These are phyloP conservation scores for Myxozyma mucilagina DNA, from an alignment of 805 yeast genomes.

Conservation along the genomic window DNA sequence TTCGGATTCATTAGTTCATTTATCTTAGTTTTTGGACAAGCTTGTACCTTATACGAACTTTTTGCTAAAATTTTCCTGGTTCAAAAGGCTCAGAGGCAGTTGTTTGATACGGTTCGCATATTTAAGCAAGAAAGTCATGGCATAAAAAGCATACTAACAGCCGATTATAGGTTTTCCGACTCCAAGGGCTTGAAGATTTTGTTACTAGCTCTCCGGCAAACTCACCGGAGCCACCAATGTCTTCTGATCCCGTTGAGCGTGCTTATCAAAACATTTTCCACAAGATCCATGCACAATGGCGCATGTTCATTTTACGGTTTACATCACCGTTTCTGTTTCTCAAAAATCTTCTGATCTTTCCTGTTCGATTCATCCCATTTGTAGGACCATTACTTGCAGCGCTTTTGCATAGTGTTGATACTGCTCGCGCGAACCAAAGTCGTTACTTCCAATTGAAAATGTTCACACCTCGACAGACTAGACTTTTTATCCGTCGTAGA, in stretches of 20 bases:
- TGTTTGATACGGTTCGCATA: conserved; percentile 21
- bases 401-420: conserved; percentile 49
- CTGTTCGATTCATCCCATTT: conserved; percentile 50
- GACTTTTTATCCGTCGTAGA: conserved; percentile 16
- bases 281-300: conserved; percentile 13
- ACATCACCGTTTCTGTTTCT: conserved; percentile 43
- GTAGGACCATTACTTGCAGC: conserved; percentile 52
- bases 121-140: neutral
- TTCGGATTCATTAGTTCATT: conserved; percentile 16
- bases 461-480: conserved; percentile 43
- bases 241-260: neutral
- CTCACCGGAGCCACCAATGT: neutral
- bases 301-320: conserved; percentile 21
- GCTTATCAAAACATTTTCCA: neutral
- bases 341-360: conserved; percentile 39
- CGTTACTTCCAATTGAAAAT: conserved; percentile 56
- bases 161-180: conserved; percentile 34
- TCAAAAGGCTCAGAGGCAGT: conserved; percentile 11
- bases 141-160: no score
- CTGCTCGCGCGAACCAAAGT: conserved; percentile 49
- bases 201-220: conserved; percentile 41
- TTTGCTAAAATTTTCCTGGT: conserved; percentile 19
- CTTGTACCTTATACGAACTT: conserved; percentile 8
- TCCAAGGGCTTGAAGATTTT: conserved; percentile 45
- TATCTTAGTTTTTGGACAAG: conserved; percentile 18